Base-by-base conservation (phyloP, 192 early-diverging fungal species). In the Pecoramyces ruminantium region DNA sequence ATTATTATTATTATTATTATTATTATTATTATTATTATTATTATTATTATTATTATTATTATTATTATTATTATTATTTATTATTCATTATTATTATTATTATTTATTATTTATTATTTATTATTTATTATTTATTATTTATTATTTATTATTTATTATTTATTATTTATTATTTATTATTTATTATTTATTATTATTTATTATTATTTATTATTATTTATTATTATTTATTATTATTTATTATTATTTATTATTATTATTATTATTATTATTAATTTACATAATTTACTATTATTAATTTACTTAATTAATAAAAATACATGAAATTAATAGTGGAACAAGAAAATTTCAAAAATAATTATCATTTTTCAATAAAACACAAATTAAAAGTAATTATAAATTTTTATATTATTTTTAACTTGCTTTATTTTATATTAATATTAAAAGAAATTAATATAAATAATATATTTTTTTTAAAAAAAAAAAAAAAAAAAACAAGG, bases 341-440 rank as follows among this genome's bases (percentile, higher is more conserved):
- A 51, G 82, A 86, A 28, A 84, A 84, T 78, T 13, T 80, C 34
- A 86, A 86, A 38, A 91, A 92, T 34, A 84, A 85, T 21, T 84
- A 87, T 79, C 81, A 86, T 28, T 93, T 93, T 80, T 85, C 90
- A 81, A 84, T 89, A 42, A 92, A 92, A 80, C 84, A 88, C 79
- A 92, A 93, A 82, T 85, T 93, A n/a, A 92, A 92, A 84, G 90
- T 91, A 80, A 27, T 6, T 34, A 6, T 34, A 6, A 6, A 34
- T 34, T 34, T 34, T 34, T 34, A 34, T 34, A 6, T 34, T 6
- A 34, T 6, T 34, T 6, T 34, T 34, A 34, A 34, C 3, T 34
- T 6, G 3, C 3, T 34, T 34, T 6, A 34, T 34, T 34, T 34
- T 34, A 34, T 34, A 34, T 34, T 6, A 34, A 34, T 11, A 34